These are phyloP conservation scores for Allantophomopsis cytisporea DNA, from an alignment of 2,329 filamentous ascomycete species.

Conservation along the genomic window DNA sequence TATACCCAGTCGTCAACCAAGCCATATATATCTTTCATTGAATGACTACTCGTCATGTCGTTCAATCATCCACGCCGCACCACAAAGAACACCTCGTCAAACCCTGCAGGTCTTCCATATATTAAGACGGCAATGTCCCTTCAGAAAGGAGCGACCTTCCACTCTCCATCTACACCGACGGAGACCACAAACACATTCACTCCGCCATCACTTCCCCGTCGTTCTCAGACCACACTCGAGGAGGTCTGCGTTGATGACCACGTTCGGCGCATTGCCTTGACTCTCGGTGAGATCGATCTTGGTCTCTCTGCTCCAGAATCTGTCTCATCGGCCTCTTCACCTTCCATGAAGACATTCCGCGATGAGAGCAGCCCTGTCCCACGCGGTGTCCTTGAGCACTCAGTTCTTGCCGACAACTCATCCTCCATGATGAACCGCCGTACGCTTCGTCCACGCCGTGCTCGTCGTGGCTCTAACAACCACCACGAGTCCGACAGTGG, in stretches of 20 bases:
- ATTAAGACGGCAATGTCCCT: slow-evolving; percentile 44
- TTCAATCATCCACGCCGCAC: slow-evolving; percentile 18
- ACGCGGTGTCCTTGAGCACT: slow-evolving; percentile 36
- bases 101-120: slow-evolving; percentile 26
- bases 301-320: slow-evolving; percentile 33
- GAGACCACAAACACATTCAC: slow-evolving; percentile 19
- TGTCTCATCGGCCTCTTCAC: slow-evolving; percentile 21
- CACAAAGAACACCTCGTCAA: slow-evolving; percentile 21
- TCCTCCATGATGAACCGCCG: slow-evolving; percentile 22
- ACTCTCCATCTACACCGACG: slow-evolving; percentile 25
- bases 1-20: too few species aligned
- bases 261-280: slow-evolving; percentile 53
- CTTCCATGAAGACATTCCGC: slow-evolving; percentile 22
- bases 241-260: slow-evolving; percentile 54
- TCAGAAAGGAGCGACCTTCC: slow-evolving; percentile 57
- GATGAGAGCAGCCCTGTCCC: slow-evolving; percentile 48
- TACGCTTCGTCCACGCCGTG: slow-evolving; percentile 35
- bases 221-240: slow-evolving; percentile 57
- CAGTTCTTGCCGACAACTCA: slow-evolving; percentile 10
- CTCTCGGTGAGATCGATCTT: slow-evolving; percentile 52
- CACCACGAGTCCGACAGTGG: slow-evolving; percentile 78
- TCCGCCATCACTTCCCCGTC: slow-evolving; percentile 34
- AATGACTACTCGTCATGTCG: slow-evolving; percentile 16
- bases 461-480: slow-evolving; percentile 37
- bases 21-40: too few species aligned